Evolutionary conservation across 2,329 filamentous ascomycete genomes (phyloP), one percentile per base, ranked within the genome.

Genomic region (Hymenotorrendiella dingleyae): DNA sequence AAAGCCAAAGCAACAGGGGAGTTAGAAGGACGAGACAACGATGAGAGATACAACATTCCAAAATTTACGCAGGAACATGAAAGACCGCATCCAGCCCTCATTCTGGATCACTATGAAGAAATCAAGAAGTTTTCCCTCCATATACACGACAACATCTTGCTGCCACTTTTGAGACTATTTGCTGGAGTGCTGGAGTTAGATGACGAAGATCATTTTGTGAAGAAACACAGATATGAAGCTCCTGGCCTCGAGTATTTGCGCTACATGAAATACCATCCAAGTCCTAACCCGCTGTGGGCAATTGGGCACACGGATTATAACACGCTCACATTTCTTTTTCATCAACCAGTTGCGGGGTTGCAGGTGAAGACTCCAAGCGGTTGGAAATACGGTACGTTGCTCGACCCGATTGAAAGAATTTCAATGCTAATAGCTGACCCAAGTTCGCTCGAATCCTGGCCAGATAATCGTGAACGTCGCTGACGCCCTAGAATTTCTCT

Each of bases 131-230:
- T 81, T 54, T 45, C 42, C n/a, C 39, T 46, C 12, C 34, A 45
- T 35, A 60, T 66, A 34, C 64, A 66, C 21, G 74, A 80, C 44
- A 68, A 77, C 30, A 69, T 80, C 4, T 69, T 79, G 0, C 65
- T 73, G 6, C 72, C 72, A 27, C 64, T 82, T 0, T 68, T 80
- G 10, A 68, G 70, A 1, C 69, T 82, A 1, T 76, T 81, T 42
- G 76, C 78, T 4, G 67, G 79, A 23, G 66, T 80, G 0, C 66
- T 82, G 0, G 71, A 82, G 53, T 63, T 82, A 72, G 69, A 33
- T 4, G 29, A 75, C 28, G 75, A 81, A 53, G 67, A 78, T 3
- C 67, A 72, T 43, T 64, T 80, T 24, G 65, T 73, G 50, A 62
- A 68, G 23, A 62, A 72, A 4, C 78, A 82, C 57, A 64, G 64